Evolutionary conservation across 148 eudicot species (phyloP).

Genomic region (Spergularia marina): DNA sequence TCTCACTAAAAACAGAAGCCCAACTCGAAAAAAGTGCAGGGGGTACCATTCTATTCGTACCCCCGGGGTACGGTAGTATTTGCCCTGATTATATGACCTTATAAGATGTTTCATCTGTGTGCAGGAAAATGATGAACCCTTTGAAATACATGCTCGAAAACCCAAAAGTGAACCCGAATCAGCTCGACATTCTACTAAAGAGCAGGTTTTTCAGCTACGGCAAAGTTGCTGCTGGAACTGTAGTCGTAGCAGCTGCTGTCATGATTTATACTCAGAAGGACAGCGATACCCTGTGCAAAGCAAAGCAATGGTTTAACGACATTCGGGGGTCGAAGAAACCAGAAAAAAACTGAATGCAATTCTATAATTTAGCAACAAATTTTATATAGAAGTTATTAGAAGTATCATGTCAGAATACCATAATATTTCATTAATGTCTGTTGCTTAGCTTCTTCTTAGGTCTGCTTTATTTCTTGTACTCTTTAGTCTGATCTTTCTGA

Average conservation of each 20-base stretch:
- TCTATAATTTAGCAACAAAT: too few relatives aligned
- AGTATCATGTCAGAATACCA: neutral
- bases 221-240: constrained; percentile 13
- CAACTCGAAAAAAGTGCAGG: too few relatives aligned
- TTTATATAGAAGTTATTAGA: neutral
- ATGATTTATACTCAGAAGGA: neutral
- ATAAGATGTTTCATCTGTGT: too few relatives aligned
- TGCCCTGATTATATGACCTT: too few relatives aligned
- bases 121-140: constrained; percentile 10
- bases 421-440: too few relatives aligned
- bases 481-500: too few relatives aligned
- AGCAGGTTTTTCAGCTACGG: constrained; percentile 14
- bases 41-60: too few relatives aligned
- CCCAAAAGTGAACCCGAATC: constrained; percentile 4
- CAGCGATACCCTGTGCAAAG: neutral
- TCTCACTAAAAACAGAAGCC: too few relatives aligned
- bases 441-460: too few relatives aligned
- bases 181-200: neutral
- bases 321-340: neutral
- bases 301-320: constrained; percentile 2
- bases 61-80: too few relatives aligned
- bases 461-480: too few relatives aligned
- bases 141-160: constrained; percentile 10
- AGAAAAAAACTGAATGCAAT: neutral
- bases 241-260: neutral